Evolutionary conservation across 345 rosid species (phyloP), one percentile per base, ranked within the genome.

Genomic region (Draba incana): DNA sequence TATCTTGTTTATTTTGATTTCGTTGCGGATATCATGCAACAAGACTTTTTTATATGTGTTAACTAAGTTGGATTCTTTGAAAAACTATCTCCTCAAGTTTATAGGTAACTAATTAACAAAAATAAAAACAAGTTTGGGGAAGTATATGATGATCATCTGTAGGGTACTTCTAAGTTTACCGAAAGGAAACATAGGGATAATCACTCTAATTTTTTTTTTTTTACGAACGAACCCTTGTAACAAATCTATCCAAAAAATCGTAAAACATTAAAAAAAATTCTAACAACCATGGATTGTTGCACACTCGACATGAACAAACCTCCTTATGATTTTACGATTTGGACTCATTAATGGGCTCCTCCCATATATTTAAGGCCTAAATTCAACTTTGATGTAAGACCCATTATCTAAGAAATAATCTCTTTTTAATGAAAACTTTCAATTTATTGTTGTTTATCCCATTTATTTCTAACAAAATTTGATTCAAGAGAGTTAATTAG

Each of bases 61-160:
- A 62, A 74, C 72, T 25, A 46, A 74, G 73, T 33, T 14, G 12
- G 2, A 42, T 57, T 50, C 15, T 66, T 58, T 13, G 3, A 42
- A 7, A 65, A 57, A 31, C 5, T 72, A 1, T 16, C 14, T 6
- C 63, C 78, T 67, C 68, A 59, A 52, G 57, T 59, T 66, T 60
- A 60, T 60, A 60, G 77, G 72, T 5, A 66, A 52, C 56, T 62
- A 71, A 54, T 24, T 70, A 45, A 71, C 54, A 31, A 10, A 5
- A 4, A 10, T 7, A 0, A 30, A 35, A 13, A 1, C 2, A 13
- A 13, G 8, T 24, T 56, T 37, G 10, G 57, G 57, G 2, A 35
- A 57, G 20, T 44, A 56, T 8, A 8, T 54, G 13, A 43, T 28
- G 39, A 35, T 12, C 20, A 62, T 56, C 16, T 56, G 10, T 8